Evolutionary conservation across 306 rosid species (phyloP).

Genomic region (Ormosia semicastrata): DNA sequence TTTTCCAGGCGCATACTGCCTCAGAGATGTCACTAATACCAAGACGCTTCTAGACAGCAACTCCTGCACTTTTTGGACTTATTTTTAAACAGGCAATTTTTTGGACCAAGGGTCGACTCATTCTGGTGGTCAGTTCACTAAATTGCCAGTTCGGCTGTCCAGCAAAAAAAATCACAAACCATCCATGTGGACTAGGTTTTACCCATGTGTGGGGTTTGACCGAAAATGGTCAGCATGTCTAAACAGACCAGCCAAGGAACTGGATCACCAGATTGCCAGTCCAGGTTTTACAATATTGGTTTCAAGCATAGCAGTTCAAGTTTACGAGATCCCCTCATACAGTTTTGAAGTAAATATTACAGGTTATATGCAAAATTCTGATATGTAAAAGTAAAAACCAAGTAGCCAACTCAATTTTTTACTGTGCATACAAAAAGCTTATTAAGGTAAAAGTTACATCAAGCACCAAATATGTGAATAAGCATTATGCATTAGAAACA

Average conservation of each 20-base stretch:
- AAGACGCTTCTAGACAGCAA: not conserved
- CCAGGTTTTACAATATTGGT: not conserved
- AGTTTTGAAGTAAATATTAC: not conserved
- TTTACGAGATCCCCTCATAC: not conserved
- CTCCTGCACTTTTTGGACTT: not conserved
- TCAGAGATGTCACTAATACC: not conserved
- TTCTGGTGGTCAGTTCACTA: not conserved
- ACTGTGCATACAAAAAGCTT: not conserved
- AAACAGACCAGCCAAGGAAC: not conserved
- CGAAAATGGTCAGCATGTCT: not conserved
- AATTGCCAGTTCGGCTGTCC: not conserved
- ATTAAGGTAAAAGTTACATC: not conserved
- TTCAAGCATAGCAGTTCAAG: not conserved
- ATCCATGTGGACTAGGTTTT: not conserved
- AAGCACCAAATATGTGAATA: not conserved
- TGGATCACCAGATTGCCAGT: not conserved
- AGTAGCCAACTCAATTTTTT: not conserved
- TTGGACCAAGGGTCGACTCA: not conserved
- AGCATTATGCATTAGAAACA: constrained; percentile 23
- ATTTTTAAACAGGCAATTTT: not conserved
- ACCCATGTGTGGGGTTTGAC: not conserved
- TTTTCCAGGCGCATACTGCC: not conserved
- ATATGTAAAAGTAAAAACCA: not conserved
- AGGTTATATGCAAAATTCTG: not conserved
- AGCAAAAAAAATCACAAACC: not conserved